These are phyloP conservation scores for Paraconiothyrium sp. DNA, from an alignment of 2,329 filamentous ascomycete species.

Conservation along the genomic window DNA sequence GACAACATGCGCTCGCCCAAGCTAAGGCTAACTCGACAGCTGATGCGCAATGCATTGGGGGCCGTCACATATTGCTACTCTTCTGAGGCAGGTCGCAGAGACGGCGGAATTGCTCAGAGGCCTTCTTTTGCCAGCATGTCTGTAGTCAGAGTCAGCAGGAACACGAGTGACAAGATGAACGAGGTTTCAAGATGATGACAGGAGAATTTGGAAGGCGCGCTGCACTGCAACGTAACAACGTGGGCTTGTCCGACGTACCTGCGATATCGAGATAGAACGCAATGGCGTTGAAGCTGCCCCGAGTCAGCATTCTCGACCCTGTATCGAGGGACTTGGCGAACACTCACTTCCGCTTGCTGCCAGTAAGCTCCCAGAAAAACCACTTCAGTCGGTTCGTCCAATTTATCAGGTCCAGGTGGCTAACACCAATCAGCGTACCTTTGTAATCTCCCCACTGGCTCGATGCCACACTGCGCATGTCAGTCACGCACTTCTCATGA, in stretches of 20 bases:
- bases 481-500: background rate
- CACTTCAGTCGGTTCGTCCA: constrained; percentile 71
- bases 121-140: constrained; percentile 52
- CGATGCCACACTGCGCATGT: constrained; percentile 59
- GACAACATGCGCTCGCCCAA: constrained; percentile 15
- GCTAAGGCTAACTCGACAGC: constrained; percentile 25
- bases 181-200: background rate
- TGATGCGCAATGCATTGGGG: constrained; percentile 27
- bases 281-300: constrained; percentile 69
- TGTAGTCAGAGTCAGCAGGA: constrained; percentile 18
- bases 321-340: background rate
- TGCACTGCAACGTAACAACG: background rate
- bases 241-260: constrained; percentile 54
- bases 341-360: constrained; percentile 63
- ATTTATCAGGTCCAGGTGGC: constrained; percentile 72
- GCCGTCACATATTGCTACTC: constrained; percentile 9
- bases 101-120: constrained; percentile 30
- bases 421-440: constrained; percentile 70
- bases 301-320: constrained; percentile 20
- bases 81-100: constrained; percentile 16
- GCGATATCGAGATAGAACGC: constrained; percentile 72
- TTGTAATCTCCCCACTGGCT: constrained; percentile 71
- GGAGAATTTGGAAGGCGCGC: background rate
- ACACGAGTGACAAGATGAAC: background rate
- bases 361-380: constrained; percentile 65